A percentile compares a stretch with the other conserved stretches of the same genome.
These are phyloP conservation scores for Cinnamomum micranthum DNA, from an alignment of 164 flowering plant species.

Conservation along the genomic window DNA sequence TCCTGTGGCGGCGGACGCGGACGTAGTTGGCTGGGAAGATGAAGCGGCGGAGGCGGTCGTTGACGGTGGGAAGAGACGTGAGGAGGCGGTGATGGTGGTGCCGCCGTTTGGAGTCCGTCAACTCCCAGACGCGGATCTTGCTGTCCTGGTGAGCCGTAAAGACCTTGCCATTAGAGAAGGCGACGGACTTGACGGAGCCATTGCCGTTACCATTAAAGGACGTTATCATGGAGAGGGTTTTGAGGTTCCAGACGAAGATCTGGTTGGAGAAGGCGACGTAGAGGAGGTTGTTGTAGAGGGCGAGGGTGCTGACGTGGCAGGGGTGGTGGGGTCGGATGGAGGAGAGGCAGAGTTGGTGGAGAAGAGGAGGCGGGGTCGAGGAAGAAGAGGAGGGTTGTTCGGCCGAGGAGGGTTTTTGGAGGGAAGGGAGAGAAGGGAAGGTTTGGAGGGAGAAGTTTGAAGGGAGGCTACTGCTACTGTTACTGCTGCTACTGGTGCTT, in stretches of 20 bases:
- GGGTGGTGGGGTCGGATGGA: constrained; percentile 26
- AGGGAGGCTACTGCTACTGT: too few relatives aligned
- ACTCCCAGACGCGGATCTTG: constrained; percentile 67
- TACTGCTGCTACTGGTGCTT: not conserved
- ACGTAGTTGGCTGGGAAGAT: constrained; percentile 60
- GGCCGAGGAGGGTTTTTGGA: not conserved
- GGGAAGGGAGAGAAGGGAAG: constrained; percentile 15
- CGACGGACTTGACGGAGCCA: constrained; percentile 59
- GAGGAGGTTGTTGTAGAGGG: constrained; percentile 31
- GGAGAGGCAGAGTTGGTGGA: constrained; percentile 5
- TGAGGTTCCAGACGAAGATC: constrained; percentile 57
- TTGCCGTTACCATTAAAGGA: constrained; percentile 42
- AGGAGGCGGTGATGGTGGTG: constrained; percentile 32
- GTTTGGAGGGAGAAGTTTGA: constrained; percentile 8
- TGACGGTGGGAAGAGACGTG: constrained; percentile 62
- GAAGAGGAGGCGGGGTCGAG: not conserved
- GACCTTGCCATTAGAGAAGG: constrained; percentile 42
- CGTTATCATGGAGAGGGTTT: constrained; percentile 29
- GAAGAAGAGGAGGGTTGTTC: not conserved
- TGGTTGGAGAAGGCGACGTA: constrained; percentile 60
- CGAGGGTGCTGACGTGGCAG: constrained; percentile 41
- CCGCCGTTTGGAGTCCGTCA: constrained; percentile 16
- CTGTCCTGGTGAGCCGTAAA: constrained; percentile 79
- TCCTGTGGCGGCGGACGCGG: constrained; percentile 62
- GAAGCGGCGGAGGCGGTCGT: constrained; percentile 53